phyloP scores from a whole-genome alignment of 1,284 basidiomycete species.

The Trichosporon faecale region DNA sequence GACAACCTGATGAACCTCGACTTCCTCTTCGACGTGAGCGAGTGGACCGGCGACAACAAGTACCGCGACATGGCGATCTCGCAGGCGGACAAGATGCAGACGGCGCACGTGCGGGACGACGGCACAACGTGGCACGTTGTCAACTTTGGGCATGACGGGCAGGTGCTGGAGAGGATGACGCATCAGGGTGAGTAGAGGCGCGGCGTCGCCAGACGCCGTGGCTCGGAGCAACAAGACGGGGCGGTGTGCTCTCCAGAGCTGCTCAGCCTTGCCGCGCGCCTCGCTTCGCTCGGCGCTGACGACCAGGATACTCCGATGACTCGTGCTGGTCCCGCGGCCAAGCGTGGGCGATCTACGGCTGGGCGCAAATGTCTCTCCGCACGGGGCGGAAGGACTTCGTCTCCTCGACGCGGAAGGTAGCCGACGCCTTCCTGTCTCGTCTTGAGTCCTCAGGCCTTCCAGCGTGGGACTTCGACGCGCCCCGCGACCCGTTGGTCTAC shows the following conservation, averaged over 20 bases:
- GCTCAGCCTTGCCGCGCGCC: too few relatives aligned
- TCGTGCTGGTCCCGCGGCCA: constrained; percentile 43
- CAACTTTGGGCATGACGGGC: constrained; percentile 31
- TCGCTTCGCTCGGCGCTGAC: not conserved
- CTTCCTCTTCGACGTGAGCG: constrained; percentile 38
- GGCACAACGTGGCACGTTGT: constrained; percentile 44
- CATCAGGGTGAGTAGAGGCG: constrained; percentile 31
- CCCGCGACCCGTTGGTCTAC: constrained; percentile 35
- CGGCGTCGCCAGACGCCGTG: too few relatives aligned
- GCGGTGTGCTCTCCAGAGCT: not conserved
- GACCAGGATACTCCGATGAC: constrained; percentile 35
- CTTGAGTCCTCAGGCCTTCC: constrained; percentile 38
- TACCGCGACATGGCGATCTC: constrained; percentile 38
- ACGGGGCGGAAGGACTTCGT: constrained; percentile 41
- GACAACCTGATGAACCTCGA: constrained; percentile 51
- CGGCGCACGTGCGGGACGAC: constrained; percentile 35
- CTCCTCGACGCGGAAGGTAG: constrained; percentile 30
- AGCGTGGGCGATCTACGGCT: constrained; percentile 46
- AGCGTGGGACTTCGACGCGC: constrained; percentile 44
- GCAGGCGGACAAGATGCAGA: constrained; percentile 37
- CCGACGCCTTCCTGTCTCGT: constrained; percentile 36
- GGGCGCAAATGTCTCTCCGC: constrained; percentile 39
- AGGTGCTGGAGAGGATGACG: constrained; percentile 27
- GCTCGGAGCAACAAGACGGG: too few relatives aligned
- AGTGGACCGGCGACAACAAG: constrained; percentile 35